Base-by-base conservation (phyloP, 2,329 filamentous ascomycete species). In the Diaporthe caulivora region DNA sequence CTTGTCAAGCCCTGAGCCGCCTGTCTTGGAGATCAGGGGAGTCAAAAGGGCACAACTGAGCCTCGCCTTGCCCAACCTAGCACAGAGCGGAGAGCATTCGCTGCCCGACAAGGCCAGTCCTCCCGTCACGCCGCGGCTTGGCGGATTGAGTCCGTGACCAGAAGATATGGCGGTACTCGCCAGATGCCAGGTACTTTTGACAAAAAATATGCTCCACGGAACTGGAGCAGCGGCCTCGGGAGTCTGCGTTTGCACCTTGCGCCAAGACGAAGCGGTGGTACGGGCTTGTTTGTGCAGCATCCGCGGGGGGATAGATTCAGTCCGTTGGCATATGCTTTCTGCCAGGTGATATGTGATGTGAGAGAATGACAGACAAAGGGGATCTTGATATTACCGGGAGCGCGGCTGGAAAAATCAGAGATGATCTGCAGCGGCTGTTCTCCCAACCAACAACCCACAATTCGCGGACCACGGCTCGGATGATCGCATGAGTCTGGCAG, bases 171-270 rank as follows among this genome's bases (percentile, higher is more conserved):
- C 57, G 44, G 55, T 11, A 58, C 55, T 65, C 26, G 47, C 70
- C 70, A 34, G 51, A 57, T 53, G 55, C 34, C 37, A 42, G 57
- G 55, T 72, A 70, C 64, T 72, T 67, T 37, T 65, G 64, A 44
- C 57, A 54, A 24, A 13, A 5, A 3, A 26, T 29, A 49, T 64
- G 21, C 15, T 21, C 24, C 31, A n/a, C 10, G 24, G 51, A 24
- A 47, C 34, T 24, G 29, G 11, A 42, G 40, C 11, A 49, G 26
- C 21, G 53, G n/a, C n/a, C n/a, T n/a, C n/a, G n/a, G n/a, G n/a
- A 51, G 47, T n/a, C 7, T 18, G 24, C 47, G 55, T 74, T 72
- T 69, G 62, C 11, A 8, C 34, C 15, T 37, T 57, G 24, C 11
- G 40, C 11, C 31, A 62, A n/a, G 37, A 29, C 21, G 31, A 40